Base-by-base conservation (phyloP, 148 eudicot genomes). In the Chenopodium formosanum region DNA sequence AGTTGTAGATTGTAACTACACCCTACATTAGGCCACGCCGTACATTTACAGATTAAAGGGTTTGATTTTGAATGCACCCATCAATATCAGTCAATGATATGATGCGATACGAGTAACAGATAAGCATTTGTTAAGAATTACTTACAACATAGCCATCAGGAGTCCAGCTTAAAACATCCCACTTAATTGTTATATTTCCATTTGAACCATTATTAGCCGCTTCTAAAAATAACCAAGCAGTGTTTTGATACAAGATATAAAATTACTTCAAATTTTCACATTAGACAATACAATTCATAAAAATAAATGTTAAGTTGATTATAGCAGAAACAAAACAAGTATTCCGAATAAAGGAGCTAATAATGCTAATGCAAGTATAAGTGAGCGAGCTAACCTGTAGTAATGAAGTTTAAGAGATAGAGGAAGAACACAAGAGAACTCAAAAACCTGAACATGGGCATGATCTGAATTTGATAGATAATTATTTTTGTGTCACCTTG, bases 131-230 rank as follows among this genome's bases (percentile, higher is more conserved):
- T 2, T 56, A 56, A 48, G 53, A 48, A 53, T 14, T 67, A 83
- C 88, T 83, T 84, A 88, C 90, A 31, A 90, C 78, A 79, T 90
- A 91, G 83, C 92, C 92, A 79, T 91, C 92, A 19, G 89, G 79
- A 4, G 91, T 89, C 94, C 92, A 91, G 32, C 52, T 53, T 3
- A 89, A 65, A 23, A 86, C 23, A 82, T 91, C 92, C 91, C 92
- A 90, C 70, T 90, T 90, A 8, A 90, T 82, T 47, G 92, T 85
- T 31, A 91, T 86, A 65, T 91, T 91, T 8, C 89, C 92, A 77
- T 74, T 88, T 4, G 90, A 87, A 80, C 81, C 91, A 70, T 76
- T 86, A 29, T 37, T 5, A 37, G 44, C 44, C 44, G 91, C 91
- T 72, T 88, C 92, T 88, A 86, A 31, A 34, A 88, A 82, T 10